Percentiles rank a stretch among this genome's conserved stretches.
These are phyloP conservation scores for Zoysia japonica DNA, from an alignment of 176 grass and related monocot genomes.

Conservation along the genomic window DNA sequence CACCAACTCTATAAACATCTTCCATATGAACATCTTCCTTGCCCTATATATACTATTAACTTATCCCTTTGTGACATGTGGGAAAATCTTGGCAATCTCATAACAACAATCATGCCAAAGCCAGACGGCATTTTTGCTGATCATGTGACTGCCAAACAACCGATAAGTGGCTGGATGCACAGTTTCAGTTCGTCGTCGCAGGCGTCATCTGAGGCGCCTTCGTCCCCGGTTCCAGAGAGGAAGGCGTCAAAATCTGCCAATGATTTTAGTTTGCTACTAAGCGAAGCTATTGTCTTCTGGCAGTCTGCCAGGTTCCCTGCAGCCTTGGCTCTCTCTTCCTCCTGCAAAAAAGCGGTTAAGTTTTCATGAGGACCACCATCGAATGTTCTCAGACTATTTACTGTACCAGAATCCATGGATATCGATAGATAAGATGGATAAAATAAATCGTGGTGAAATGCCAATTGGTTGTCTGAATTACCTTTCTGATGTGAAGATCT, in stretches of 20 bases:
- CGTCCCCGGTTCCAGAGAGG: conserved; percentile 41
- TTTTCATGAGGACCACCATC: background rate
- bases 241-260: conserved; percentile 67
- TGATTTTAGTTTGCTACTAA: conserved; percentile 67
- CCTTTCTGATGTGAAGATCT: conserved; percentile 62
- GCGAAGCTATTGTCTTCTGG: conserved; percentile 86
- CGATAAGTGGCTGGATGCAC: conserved; percentile 37
- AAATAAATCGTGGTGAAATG: conserved; percentile 4
- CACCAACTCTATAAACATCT: conserved; percentile 23
- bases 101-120: conserved; percentile 22
- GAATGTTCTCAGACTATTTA: background rate
- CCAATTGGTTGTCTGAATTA: conserved; percentile 22
- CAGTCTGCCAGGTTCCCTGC: conserved; percentile 81
- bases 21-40: conserved; percentile 43
- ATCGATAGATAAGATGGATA: background rate
- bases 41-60: conserved; percentile 31
- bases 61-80: conserved; percentile 27
- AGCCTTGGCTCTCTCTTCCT: conserved; percentile 55
- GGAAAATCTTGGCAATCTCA: conserved; percentile 38
- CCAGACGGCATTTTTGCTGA: background rate
- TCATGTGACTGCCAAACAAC: conserved; percentile 48
- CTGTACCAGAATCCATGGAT: background rate
- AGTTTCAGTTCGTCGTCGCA: conserved; percentile 38
- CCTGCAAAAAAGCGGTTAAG: conserved; percentile 43
- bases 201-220: conserved; percentile 14